phyloP scores from a whole-genome alignment of 495 filamentous ascomycete genomes.

The Mytilinidion resinicola region DNA sequence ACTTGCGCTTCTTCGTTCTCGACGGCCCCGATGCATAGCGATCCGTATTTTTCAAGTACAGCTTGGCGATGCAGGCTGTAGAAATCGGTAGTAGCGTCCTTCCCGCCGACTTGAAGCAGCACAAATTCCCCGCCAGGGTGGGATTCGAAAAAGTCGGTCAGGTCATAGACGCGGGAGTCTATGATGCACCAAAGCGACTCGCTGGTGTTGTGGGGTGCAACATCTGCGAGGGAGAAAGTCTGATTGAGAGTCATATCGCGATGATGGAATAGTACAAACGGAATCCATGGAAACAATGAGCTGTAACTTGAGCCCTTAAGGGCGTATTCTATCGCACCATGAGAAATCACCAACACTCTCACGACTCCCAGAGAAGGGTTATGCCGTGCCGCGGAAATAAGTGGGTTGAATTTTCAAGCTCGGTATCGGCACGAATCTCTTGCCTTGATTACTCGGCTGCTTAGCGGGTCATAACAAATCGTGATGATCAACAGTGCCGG shows the following conservation, averaged over 20 bases:
- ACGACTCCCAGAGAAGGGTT: neutral
- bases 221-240: slow-evolving; percentile 63
- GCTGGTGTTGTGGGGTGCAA: slow-evolving; percentile 76
- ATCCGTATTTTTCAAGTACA: slow-evolving; percentile 68
- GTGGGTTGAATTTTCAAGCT: neutral
- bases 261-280: too few relatives aligned
- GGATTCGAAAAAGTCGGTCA: slow-evolving; percentile 84
- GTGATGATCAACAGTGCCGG: neutral
- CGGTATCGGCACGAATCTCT: neutral
- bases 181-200: slow-evolving; percentile 68
- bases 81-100: slow-evolving; percentile 80
- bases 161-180: slow-evolving; percentile 87
- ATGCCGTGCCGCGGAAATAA: neutral
- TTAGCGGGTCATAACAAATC: neutral
- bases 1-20: slow-evolving; percentile 69
- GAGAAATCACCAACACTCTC: neutral
- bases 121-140: slow-evolving; percentile 83
- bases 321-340: neutral
- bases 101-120: slow-evolving; percentile 75
- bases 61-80: slow-evolving; percentile 93
- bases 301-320: too few relatives aligned
- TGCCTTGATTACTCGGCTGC: neutral
- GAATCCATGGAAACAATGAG: too few relatives aligned
- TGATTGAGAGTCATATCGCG: slow-evolving; percentile 11
- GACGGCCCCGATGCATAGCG: slow-evolving; percentile 68